Percentiles rank a stretch among this genome's conserved stretches.
Conservation (phyloP, 1,284 basidiomycete genomes). For the Papiliotrema fonsecae region DNA sequence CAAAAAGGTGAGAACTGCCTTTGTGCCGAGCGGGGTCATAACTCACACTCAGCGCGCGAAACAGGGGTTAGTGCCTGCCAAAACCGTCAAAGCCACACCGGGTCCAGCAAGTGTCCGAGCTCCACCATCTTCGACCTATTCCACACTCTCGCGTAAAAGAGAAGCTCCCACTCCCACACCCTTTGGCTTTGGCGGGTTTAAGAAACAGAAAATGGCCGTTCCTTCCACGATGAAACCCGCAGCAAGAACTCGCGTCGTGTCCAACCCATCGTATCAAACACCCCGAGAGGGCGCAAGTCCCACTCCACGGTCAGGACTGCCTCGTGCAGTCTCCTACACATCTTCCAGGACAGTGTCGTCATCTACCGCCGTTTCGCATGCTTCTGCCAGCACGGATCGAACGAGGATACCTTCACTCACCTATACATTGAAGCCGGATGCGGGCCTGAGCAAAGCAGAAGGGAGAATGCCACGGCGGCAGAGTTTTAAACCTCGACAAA, state of each 20-base stretch:
- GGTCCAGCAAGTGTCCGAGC: slow-evolving; percentile 10
- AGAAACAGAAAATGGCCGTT: slow-evolving; percentile 10
- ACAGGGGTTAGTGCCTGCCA: slow-evolving; percentile 24
- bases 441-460: slow-evolving; percentile 1
- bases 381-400: background rate
- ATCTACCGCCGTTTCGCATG: background rate
- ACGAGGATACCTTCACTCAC: slow-evolving; percentile 2
- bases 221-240: background rate
- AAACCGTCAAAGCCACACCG: slow-evolving; percentile 19
- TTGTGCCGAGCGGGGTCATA: background rate
- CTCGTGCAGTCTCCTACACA: background rate
- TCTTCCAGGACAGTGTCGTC: slow-evolving; percentile 1
- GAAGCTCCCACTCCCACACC: slow-evolving; percentile 41
- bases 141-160: slow-evolving; percentile 19
- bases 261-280: background rate
- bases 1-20: slow-evolving; percentile 48
- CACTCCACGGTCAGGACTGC: background rate
- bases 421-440: background rate
- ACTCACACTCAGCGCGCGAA: slow-evolving; percentile 22
- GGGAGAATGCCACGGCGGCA: slow-evolving; percentile 3
- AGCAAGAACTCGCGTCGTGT: background rate
- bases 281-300: background rate
- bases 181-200: slow-evolving; percentile 2
- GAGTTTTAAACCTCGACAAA: slow-evolving; percentile 9
- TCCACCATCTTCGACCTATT: slow-evolving; percentile 1